These are phyloP conservation scores for Fusarium paranaense DNA, from an alignment of 2,329 filamentous ascomycete species.

Conservation along the genomic window DNA sequence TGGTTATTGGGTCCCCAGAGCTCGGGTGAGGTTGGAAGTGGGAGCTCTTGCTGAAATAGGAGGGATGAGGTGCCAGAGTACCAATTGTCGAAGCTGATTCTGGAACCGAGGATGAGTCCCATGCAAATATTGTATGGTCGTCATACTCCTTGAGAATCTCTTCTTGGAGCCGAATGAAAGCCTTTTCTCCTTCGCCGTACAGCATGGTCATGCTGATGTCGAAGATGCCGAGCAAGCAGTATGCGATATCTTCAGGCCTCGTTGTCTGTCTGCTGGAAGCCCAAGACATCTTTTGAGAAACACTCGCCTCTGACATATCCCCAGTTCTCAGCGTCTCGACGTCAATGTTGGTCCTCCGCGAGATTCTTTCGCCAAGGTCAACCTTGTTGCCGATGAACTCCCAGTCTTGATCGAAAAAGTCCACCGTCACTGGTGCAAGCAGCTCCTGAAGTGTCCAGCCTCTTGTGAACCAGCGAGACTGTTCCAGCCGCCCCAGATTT, in stretches of 20 bases:
- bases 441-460: conserved; percentile 40
- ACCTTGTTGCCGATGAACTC: conserved; percentile 15
- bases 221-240: conserved; percentile 40
- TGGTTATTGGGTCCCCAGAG: conserved; percentile 7
- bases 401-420: conserved; percentile 30
- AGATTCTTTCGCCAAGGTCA: conserved; percentile 12
- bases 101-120: conserved; percentile 27
- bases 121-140: conserved; percentile 38
- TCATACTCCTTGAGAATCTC: conserved; percentile 40
- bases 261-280: conserved; percentile 33
- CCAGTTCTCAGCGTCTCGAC: conserved; percentile 9
- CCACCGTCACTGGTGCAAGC: conserved; percentile 21
- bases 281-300: conserved; percentile 38
- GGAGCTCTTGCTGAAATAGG: conserved; percentile 16
- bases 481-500: conserved; percentile 9
- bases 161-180: conserved; percentile 42
- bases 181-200: conserved; percentile 37
- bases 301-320: conserved; percentile 12
- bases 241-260: conserved; percentile 34
- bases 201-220: conserved; percentile 38
- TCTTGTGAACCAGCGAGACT: conserved; percentile 27
- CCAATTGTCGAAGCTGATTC: conserved; percentile 20
- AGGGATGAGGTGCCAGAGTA: conserved; percentile 23
- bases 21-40: conserved; percentile 16
- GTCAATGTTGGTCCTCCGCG: conserved; percentile 23